Percentiles rank a stretch among this genome's conserved stretches.
These are phyloP conservation scores for Brassica hybrid DNA, from an alignment of 441 rosid species.

Conservation along the genomic window DNA sequence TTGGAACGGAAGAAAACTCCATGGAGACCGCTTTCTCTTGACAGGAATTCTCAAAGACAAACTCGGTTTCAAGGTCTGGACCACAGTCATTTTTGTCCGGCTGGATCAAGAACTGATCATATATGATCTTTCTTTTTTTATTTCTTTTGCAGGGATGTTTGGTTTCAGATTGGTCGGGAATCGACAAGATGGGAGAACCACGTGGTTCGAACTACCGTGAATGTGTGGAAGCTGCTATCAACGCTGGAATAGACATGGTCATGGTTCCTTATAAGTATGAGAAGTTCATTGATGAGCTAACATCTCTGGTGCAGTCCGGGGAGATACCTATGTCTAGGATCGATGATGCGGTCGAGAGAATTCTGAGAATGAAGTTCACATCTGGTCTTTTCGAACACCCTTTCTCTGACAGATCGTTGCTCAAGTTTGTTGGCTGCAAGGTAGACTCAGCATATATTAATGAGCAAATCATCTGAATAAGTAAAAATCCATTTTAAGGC, in stretches of 20 bases:
- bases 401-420: constrained; percentile 68
- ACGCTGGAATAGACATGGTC: constrained; percentile 92
- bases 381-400: constrained; percentile 79
- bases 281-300: constrained; percentile 55
- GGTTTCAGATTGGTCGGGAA: constrained; percentile 34
- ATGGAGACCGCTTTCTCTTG: constrained; percentile 65
- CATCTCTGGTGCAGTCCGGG: constrained; percentile 60
- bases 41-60: constrained; percentile 70
- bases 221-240: constrained; percentile 62
- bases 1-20: constrained; percentile 73
- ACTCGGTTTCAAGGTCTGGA: constrained; percentile 67
- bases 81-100: neutral
- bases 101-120: constrained; percentile 2
- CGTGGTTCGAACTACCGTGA: constrained; percentile 64
- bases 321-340: constrained; percentile 69
- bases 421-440: constrained; percentile 67
- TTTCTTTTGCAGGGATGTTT: constrained; percentile 25
- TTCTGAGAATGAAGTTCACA: constrained; percentile 77
- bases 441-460: neutral
- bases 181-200: constrained; percentile 52
- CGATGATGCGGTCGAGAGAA: constrained; percentile 77
- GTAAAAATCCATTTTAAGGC: too few relatives aligned
- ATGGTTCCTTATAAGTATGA: constrained; percentile 66
- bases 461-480: neutral
- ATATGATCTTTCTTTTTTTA: neutral